Evolutionary conservation across 164 flowering plant species (phyloP).

Genomic region (Euptelea pleiosperma): DNA sequence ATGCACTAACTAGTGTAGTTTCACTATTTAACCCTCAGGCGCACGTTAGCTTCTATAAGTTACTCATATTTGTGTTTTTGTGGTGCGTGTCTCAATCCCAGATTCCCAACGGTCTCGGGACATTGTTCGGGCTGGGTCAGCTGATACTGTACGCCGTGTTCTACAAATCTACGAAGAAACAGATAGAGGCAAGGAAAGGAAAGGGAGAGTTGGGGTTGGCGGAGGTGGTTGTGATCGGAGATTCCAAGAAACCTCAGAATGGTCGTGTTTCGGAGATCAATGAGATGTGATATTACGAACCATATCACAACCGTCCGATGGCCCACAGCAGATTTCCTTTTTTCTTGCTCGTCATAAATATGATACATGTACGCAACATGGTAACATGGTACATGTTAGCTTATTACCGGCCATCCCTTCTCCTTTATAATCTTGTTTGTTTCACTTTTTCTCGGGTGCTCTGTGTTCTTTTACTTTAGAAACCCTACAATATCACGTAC

Average conservation of each 20-base stretch:
- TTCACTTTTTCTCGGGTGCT: too few species aligned
- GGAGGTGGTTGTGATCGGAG: constrained; percentile 33
- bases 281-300: neutral
- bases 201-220: constrained; percentile 38
- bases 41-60: neutral
- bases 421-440: too few species aligned
- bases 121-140: constrained; percentile 52
- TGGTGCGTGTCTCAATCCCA: constrained; percentile 15
- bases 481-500: too few species aligned
- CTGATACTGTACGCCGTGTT: constrained; percentile 57
- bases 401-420: too few species aligned
- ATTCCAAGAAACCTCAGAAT: constrained; percentile 16
- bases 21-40: too few species aligned
- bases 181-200: constrained; percentile 42
- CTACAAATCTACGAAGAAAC: constrained; percentile 64
- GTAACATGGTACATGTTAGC: too few species aligned
- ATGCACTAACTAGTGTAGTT: neutral
- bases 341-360: neutral
- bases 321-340: neutral
- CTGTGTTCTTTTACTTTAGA: too few species aligned
- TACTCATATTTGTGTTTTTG: neutral
- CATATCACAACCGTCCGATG: neutral
- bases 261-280: constrained; percentile 1
- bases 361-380: neutral
- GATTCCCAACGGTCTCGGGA: constrained; percentile 72